Base-by-base conservation (phyloP, 257 asterid species). In the Phtheirospermum japonicum region DNA sequence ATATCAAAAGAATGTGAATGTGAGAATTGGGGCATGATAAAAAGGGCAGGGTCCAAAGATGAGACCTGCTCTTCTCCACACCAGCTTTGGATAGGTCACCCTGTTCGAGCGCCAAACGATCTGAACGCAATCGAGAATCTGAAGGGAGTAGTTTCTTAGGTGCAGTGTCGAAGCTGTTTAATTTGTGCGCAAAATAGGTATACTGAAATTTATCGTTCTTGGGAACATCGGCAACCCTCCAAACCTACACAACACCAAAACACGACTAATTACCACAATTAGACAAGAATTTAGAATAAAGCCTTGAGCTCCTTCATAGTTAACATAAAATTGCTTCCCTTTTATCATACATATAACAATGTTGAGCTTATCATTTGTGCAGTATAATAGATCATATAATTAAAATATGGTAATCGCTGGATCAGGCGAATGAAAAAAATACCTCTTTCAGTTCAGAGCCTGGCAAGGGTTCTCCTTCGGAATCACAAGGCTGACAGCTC, bases 51-150 rank as follows among this genome's bases (percentile, higher is more conserved):
- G 16, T 51, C 34, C 36, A 23, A 30, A 52, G 58, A 20, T 23
- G 20, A n/a, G 23, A 83, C 89, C 82, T 81, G 89, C 79, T 76
- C 57, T 83, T 83, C 52, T 83, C 90, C 26, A 74, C 12, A 23
- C 90, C 82, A 61, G 87, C 84, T 67, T 71, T 83, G 42, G 86
- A 64, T 7, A 80, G 33, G 58, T 83, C 86, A 34, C 86, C 87
- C 37, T 74, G 77, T 74, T 83, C 90, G 45, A 83, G 86, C 32
- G 90, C 86, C 31, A 28, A 72, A 73, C 90, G 78, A 75, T 80
- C 87, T 49, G 87, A 79, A 36, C 90, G 84, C 61, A 83, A 55
- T 33, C 90, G 84, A 69, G 90, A 80, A 80, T 83, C 90, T 3
- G 86, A 80, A 32, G 85, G 78, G 50, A 83, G 69, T 62, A 83